Evolutionary conservation across 345 rosid species (phyloP).

Genomic region (Heritiera littoralis): DNA sequence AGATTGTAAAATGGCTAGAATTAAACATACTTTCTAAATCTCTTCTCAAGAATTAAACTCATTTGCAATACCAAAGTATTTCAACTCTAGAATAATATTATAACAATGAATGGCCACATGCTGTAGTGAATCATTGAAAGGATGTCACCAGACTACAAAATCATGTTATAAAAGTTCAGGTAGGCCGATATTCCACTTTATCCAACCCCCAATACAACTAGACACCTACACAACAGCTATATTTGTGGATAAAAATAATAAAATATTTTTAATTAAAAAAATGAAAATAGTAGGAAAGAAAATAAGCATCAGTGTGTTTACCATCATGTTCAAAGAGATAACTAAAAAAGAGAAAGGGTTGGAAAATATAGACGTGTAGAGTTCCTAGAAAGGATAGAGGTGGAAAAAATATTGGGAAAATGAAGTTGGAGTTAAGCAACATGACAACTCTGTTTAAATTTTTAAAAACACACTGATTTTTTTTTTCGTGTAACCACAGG

Average conservation of each 20-base stretch:
- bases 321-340: neutral
- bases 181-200: neutral
- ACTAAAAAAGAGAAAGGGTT: neutral
- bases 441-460: neutral
- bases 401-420: neutral
- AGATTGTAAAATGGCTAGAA: neutral
- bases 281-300: neutral
- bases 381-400: neutral
- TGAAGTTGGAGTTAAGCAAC: neutral
- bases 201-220: neutral
- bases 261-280: neutral
- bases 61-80: neutral
- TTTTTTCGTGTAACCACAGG: too few species aligned
- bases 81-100: neutral
- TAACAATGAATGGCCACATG: neutral
- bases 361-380: neutral
- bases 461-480: neutral
- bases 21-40: neutral
- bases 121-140: neutral
- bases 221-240: neutral
- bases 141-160: neutral
- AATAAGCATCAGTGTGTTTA: neutral
- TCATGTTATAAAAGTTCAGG: neutral
- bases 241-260: neutral
- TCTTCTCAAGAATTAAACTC: neutral